Evolutionary conservation across 768 basidiomycete genomes (phyloP).

Genomic region (Gloeopeniophorella convolvens): DNA sequence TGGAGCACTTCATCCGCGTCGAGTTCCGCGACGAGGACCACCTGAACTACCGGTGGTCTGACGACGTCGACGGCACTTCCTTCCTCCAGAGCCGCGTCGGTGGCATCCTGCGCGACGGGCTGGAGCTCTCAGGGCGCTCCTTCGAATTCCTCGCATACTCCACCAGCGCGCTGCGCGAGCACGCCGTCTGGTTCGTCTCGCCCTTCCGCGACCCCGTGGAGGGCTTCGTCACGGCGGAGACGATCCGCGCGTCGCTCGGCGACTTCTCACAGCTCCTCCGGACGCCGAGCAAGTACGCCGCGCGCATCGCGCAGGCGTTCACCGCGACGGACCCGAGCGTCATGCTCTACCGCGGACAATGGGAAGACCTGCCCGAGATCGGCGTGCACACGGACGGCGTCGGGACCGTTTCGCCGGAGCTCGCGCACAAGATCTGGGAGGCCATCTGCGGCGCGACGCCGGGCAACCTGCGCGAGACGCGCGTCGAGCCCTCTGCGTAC

Average conservation of each 20-base stretch:
- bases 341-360: conserved; percentile 45
- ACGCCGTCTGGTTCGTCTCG: conserved; percentile 77
- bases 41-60: conserved; percentile 65
- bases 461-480: neutral
- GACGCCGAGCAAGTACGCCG: conserved; percentile 73
- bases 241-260: conserved; percentile 59
- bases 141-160: conserved; percentile 86
- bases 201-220: conserved; percentile 47
- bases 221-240: conserved; percentile 44
- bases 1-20: conserved; percentile 73
- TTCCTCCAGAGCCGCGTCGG: conserved; percentile 38
- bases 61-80: conserved; percentile 50
- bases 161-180: conserved; percentile 66
- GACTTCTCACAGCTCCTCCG: conserved; percentile 46
- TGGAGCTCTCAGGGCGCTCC: conserved; percentile 58
- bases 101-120: conserved; percentile 48
- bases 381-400: conserved; percentile 70
- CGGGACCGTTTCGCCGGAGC: conserved; percentile 62
- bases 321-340: conserved; percentile 76
- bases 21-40: conserved; percentile 82
- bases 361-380: conserved; percentile 59
- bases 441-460: conserved; percentile 38
- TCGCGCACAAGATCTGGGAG: conserved; percentile 56
- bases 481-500: conserved; percentile 36
- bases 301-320: conserved; percentile 78